Evolutionary conservation across 2,329 filamentous ascomycete genomes (phyloP).

Genomic region (Phialophora expanda): DNA sequence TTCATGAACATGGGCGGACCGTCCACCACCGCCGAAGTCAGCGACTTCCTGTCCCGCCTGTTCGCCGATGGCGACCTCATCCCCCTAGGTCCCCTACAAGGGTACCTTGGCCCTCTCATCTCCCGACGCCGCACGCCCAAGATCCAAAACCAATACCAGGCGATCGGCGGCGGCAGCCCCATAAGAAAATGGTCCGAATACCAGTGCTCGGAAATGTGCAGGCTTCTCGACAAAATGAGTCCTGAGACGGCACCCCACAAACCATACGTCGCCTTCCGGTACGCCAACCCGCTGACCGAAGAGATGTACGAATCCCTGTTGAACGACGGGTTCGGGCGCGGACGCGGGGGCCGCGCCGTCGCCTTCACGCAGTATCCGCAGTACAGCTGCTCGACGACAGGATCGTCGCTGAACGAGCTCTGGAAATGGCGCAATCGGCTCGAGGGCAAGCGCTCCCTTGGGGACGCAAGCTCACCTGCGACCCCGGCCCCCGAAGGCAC

Average conservation of each 20-base stretch:
- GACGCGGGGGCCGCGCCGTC: slow-evolving; percentile 88
- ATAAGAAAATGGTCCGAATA: slow-evolving; percentile 98
- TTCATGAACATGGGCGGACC: slow-evolving; percentile 99
- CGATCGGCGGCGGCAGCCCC: slow-evolving; percentile 95
- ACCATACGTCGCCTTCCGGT: slow-evolving; percentile 96
- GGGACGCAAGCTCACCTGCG: slow-evolving; percentile 43
- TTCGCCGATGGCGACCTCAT: slow-evolving; percentile 96
- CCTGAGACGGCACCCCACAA: slow-evolving; percentile 95
- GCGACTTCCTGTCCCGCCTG: slow-evolving; percentile 84
- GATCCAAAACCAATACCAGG: slow-evolving; percentile 93
- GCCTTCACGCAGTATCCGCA: slow-evolving; percentile 99
- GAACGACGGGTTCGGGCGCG: slow-evolving; percentile 86
- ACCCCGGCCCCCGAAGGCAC: slow-evolving; percentile 62
- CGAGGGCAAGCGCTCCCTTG: slow-evolving; percentile 72
- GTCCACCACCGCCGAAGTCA: slow-evolving; percentile 84
- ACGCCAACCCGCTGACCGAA: slow-evolving; percentile 90
- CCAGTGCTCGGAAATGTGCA: slow-evolving; percentile 95
- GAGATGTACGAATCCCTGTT: slow-evolving; percentile 85
- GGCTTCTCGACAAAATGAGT: slow-evolving; percentile 86
- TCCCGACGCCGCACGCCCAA: slow-evolving; percentile 88
- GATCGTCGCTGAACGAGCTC: slow-evolving; percentile 92
- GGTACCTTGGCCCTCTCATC: slow-evolving; percentile 87
- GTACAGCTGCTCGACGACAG: slow-evolving; percentile 97
- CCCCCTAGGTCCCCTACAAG: slow-evolving; percentile 88
- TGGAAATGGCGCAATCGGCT: slow-evolving; percentile 93